Evolutionary conservation across 179 eudicot species (phyloP).

Genomic region (Beta lomatogona): DNA sequence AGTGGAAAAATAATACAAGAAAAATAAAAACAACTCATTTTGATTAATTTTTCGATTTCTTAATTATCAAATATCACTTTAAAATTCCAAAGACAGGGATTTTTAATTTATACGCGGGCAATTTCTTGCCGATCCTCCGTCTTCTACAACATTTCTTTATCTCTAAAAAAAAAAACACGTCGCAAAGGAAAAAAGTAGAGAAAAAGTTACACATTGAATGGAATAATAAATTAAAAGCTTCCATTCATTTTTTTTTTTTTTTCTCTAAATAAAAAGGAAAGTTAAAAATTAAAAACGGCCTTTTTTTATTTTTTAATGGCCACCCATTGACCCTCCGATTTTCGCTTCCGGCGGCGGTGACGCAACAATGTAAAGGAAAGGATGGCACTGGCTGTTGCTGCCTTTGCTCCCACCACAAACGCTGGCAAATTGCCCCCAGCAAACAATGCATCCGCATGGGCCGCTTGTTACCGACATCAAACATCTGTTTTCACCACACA

Average conservation of each 20-base stretch:
- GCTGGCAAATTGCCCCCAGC: constrained; percentile 92
- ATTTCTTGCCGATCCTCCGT: constrained; percentile 21
- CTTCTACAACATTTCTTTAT: constrained; percentile 12
- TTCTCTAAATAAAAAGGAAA: background rate
- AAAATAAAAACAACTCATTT: background rate
- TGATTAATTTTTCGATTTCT: background rate
- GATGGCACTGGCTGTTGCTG: constrained; percentile 61
- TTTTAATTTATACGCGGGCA: constrained; percentile 36
- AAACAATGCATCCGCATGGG: constrained; percentile 70
- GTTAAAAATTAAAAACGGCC: background rate
- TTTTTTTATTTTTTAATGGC: constrained; percentile 28
- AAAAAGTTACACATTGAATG: background rate
- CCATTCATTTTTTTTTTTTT: constrained; percentile 1
- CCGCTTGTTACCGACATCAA: constrained; percentile 77
- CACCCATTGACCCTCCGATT: constrained; percentile 30
- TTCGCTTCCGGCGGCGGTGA: constrained; percentile 59
- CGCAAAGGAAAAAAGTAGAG: background rate
- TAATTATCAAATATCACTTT: constrained; percentile 22
- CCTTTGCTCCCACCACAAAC: constrained; percentile 66
- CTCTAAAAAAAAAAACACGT: constrained; percentile 19
- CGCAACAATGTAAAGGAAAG: constrained; percentile 65
- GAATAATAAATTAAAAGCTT: constrained; percentile 23
- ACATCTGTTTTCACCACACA: constrained; percentile 49
- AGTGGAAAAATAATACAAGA: background rate
- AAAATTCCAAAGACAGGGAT: constrained; percentile 36